Percentiles rank a stretch among this genome's conserved stretches.
Conservation (phyloP, 2,329 filamentous ascomycete genomes). For the Aschersonia sp. region DNA sequence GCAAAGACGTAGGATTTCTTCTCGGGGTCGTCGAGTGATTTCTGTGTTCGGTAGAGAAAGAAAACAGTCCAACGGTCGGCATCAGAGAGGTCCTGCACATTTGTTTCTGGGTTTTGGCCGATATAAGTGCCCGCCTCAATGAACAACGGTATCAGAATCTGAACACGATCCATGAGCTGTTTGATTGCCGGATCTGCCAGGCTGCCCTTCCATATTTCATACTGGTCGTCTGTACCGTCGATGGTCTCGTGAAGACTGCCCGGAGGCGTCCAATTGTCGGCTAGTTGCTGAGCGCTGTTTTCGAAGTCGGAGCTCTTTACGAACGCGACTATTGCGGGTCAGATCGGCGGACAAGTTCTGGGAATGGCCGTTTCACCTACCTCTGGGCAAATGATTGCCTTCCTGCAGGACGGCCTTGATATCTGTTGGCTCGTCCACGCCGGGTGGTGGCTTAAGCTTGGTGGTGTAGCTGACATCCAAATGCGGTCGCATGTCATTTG, state of each 20-base stretch:
- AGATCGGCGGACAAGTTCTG: neutral
- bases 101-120: conserved; percentile 36
- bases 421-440: conserved; percentile 55
- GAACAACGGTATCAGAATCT: conserved; percentile 71
- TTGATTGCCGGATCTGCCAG: conserved; percentile 56
- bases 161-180: conserved; percentile 63
- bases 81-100: conserved; percentile 53
- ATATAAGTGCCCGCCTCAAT: conserved; percentile 87
- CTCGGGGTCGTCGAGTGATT: conserved; percentile 20
- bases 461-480: conserved; percentile 56
- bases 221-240: conserved; percentile 44
- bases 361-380: conserved; percentile 25
- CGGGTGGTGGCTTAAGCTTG: conserved; percentile 49
- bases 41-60: conserved; percentile 60
- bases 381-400: conserved; percentile 53
- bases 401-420: conserved; percentile 47
- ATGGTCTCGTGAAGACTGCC: conserved; percentile 57
- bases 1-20: conserved; percentile 62
- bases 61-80: conserved; percentile 85
- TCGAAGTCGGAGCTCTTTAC: conserved; percentile 48
- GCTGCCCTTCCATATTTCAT: conserved; percentile 73
- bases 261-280: conserved; percentile 50
- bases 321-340: conserved; percentile 43
- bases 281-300: conserved; percentile 32
- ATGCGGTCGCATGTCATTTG: conserved; percentile 63